A percentile compares a stretch with the other conserved stretches of the same genome.
phyloP scores from a whole-genome alignment of 164 flowering plant species.

The Cinnamomum micranthum region DNA sequence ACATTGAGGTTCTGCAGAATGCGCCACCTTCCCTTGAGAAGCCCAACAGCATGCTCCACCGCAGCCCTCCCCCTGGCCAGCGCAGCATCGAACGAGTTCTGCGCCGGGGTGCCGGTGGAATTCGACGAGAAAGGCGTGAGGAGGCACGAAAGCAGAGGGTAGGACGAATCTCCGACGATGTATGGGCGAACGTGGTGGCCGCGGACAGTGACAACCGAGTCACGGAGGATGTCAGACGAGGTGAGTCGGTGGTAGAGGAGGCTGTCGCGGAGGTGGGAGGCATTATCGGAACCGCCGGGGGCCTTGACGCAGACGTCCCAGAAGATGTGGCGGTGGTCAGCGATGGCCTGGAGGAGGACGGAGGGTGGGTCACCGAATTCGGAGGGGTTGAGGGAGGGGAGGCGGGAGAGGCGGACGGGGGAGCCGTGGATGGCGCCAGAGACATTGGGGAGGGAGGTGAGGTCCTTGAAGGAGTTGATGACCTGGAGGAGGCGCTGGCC shows the following conservation, averaged over 20 bases:
- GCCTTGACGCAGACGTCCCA: conserved; percentile 98
- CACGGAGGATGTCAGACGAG: conserved; percentile 78
- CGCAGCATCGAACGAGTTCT: conserved; percentile 74
- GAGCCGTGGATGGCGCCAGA: conserved; percentile 82
- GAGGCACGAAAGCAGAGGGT: conserved; percentile 70
- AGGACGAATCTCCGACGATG: conserved; percentile 85
- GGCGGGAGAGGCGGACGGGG: conserved; percentile 39
- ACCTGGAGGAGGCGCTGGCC: conserved; percentile 56
- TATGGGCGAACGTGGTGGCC: conserved; percentile 81
- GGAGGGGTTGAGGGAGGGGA: conserved; percentile 27
- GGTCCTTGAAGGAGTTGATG: conserved; percentile 64
- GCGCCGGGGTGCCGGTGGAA: conserved; percentile 46
- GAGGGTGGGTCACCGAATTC: conserved; percentile 19
- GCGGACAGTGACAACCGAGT: conserved; percentile 58
- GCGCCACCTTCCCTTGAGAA: conserved; percentile 89
- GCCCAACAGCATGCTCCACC: conserved; percentile 79
- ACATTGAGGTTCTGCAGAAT: conserved; percentile 89
- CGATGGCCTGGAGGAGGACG: conserved; percentile 77
- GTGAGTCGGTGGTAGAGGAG: conserved; percentile 60
- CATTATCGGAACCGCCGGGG: conserved; percentile 74
- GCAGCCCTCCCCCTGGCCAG: conserved; percentile 65
- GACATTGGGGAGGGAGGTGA: conserved; percentile 68
- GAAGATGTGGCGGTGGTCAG: conserved; percentile 77
- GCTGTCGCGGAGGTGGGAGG: conserved; percentile 83
- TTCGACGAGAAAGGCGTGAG: conserved; percentile 70